A percentile compares a stretch with the other conserved stretches of the same genome.
phyloP scores from a whole-genome alignment of 2,329 filamentous ascomycete genomes.

The Capronia americana region DNA sequence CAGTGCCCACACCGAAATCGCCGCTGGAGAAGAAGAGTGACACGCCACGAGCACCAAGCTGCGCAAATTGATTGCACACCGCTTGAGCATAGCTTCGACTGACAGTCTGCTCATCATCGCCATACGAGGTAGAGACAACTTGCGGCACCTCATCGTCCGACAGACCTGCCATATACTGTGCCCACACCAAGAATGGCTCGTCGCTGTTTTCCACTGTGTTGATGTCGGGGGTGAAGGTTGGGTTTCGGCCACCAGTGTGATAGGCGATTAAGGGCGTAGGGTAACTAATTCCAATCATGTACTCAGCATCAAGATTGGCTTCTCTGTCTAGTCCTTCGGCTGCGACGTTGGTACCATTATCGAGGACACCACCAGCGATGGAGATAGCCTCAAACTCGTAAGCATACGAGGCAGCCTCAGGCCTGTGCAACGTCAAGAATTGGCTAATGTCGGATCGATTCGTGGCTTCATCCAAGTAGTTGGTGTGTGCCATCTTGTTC shows the following conservation, averaged over 20 bases:
- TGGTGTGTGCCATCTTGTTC: conserved; percentile 54
- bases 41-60: conserved; percentile 70
- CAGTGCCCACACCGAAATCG: conserved; percentile 64
- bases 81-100: conserved; percentile 66
- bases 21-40: conserved; percentile 71
- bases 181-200: conserved; percentile 33
- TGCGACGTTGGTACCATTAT: conserved; percentile 34
- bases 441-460: conserved; percentile 54
- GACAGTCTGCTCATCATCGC: conserved; percentile 69
- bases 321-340: conserved; percentile 27
- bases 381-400: conserved; percentile 45
- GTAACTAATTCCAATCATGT: conserved; percentile 40
- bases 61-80: conserved; percentile 67
- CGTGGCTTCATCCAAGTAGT: conserved; percentile 54
- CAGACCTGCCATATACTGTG: conserved; percentile 31
- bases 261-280: conserved; percentile 58
- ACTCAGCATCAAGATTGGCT: conserved; percentile 36
- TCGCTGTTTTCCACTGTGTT: conserved; percentile 28
- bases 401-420: conserved; percentile 45
- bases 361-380: conserved; percentile 44
- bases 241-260: conserved; percentile 58
- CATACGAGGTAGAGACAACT: conserved; percentile 69
- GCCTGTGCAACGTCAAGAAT: conserved; percentile 48
- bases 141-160: conserved; percentile 60
- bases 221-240: conserved; percentile 29